Conservation (phyloP, 2,329 filamentous ascomycete species). For the Cordyceps farinosa region DNA sequence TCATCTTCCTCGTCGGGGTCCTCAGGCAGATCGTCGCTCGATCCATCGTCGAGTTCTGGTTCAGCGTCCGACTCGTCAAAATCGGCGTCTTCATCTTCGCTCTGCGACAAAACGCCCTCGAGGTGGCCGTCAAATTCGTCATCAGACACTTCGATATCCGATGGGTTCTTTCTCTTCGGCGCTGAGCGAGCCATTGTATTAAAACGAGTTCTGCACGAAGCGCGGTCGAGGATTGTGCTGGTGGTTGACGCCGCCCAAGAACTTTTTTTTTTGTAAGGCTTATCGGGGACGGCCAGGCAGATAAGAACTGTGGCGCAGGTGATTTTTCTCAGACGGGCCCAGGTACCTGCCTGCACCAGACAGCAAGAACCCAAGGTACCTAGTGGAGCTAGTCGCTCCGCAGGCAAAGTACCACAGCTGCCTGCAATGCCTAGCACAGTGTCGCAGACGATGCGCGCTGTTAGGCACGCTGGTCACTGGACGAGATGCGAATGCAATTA, state of each 20-base stretch:
- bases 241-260: conserved; percentile 4
- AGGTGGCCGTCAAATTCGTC: conserved; percentile 56
- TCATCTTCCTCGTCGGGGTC: conserved; percentile 31
- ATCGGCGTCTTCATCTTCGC: conserved; percentile 52
- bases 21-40: conserved; percentile 31
- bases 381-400: not conserved
- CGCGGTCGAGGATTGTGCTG: not conserved
- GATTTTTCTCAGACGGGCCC: not conserved
- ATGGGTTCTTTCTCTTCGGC: conserved; percentile 64
- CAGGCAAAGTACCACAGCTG: not conserved
- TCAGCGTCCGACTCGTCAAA: conserved; percentile 30
- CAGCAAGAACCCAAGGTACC: not conserved
- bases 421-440: not conserved
- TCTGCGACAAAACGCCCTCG: conserved; percentile 53
- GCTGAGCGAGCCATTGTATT: conserved; percentile 12
- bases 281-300: conserved; percentile 6
- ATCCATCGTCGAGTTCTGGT: conserved; percentile 38
- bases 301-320: conserved; percentile 13
- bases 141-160: conserved; percentile 56
- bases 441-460: not conserved
- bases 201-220: not conserved
- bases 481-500: not conserved
- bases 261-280: conserved; percentile 15
- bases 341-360: not conserved
- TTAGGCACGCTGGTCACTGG: not conserved